A percentile compares a stretch with the other conserved stretches of the same genome.
These are phyloP conservation scores for Lentinus brumalis DNA, from an alignment of 768 basidiomycete species.

Conservation along the genomic window DNA sequence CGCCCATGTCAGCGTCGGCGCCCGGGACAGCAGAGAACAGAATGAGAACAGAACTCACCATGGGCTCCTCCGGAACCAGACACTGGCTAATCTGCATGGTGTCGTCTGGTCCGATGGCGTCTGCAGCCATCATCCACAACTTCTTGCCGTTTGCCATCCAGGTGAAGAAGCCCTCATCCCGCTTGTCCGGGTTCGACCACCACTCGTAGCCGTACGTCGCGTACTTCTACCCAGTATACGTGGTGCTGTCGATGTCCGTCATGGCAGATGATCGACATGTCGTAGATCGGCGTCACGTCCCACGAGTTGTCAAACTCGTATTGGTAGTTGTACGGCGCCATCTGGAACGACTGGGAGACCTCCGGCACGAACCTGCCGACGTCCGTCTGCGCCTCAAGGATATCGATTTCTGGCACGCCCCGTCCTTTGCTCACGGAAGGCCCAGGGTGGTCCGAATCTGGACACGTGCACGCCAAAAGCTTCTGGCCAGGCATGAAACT, in stretches of 20 bases:
- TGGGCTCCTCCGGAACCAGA: constrained; percentile 85
- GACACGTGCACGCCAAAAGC: constrained; percentile 85
- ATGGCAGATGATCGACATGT: constrained; percentile 60
- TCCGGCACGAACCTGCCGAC: constrained; percentile 50
- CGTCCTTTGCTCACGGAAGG: constrained; percentile 66
- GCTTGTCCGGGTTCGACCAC: constrained; percentile 70
- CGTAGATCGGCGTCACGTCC: constrained; percentile 54
- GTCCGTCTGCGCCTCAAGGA: constrained; percentile 83
- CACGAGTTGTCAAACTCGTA: constrained; percentile 61
- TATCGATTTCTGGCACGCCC: constrained; percentile 90
- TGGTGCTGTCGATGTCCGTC: constrained; percentile 51
- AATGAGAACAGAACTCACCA: constrained; percentile 60
- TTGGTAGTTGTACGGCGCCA: constrained; percentile 74
- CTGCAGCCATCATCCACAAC: constrained; percentile 73
- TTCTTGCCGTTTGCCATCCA: constrained; percentile 72
- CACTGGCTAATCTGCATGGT: constrained; percentile 59
- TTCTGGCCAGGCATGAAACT: constrained; percentile 88
- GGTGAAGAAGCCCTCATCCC: constrained; percentile 75
- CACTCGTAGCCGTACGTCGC: constrained; percentile 77
- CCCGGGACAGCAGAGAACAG: not conserved
- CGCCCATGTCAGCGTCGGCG: constrained; percentile 4
- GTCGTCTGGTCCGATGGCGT: constrained; percentile 66
- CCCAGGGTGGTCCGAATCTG: constrained; percentile 86
- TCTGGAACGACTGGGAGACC: constrained; percentile 81
- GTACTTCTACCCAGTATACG: constrained; percentile 59